A percentile compares a stretch with the other conserved stretches of the same genome.
phyloP scores from a whole-genome alignment of 768 basidiomycete genomes.

The Amanita pallidorosea region DNA sequence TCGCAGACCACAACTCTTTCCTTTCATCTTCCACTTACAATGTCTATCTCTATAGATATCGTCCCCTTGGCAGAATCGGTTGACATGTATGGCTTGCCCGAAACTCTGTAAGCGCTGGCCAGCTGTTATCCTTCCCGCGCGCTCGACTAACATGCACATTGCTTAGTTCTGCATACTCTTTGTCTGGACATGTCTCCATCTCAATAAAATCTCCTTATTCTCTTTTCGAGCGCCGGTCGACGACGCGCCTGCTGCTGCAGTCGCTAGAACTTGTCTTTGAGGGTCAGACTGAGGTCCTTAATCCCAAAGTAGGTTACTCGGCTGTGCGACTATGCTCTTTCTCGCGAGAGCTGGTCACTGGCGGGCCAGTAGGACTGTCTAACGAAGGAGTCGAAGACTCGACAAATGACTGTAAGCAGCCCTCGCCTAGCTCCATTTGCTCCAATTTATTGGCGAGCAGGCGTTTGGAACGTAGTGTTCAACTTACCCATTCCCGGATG shows the following conservation, averaged over 20 bases:
- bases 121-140: neutral
- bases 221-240: constrained; percentile 41
- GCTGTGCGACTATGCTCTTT: constrained; percentile 58
- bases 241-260: constrained; percentile 45
- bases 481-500: constrained; percentile 84
- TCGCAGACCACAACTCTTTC: constrained; percentile 5
- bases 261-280: constrained; percentile 75
- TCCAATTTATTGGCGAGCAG: constrained; percentile 15
- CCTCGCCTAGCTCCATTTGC: neutral
- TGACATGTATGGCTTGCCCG: constrained; percentile 63
- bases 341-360: constrained; percentile 48
- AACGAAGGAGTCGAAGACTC: constrained; percentile 56
- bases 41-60: constrained; percentile 61
- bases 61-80: constrained; percentile 44
- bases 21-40: constrained; percentile 21
- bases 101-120: constrained; percentile 40
- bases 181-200: constrained; percentile 72
- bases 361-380: constrained; percentile 46
- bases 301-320: constrained; percentile 55
- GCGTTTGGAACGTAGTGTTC: constrained; percentile 67
- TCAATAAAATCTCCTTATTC: constrained; percentile 47
- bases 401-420: constrained; percentile 35
- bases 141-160: constrained; percentile 1
- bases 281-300: constrained; percentile 71
- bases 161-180: constrained; percentile 71